Percentiles rank a stretch among this genome's conserved stretches.
These are phyloP conservation scores for Xylariaceae sp. DNA, from an alignment of 2,329 filamentous ascomycete genomes.

Conservation along the genomic window DNA sequence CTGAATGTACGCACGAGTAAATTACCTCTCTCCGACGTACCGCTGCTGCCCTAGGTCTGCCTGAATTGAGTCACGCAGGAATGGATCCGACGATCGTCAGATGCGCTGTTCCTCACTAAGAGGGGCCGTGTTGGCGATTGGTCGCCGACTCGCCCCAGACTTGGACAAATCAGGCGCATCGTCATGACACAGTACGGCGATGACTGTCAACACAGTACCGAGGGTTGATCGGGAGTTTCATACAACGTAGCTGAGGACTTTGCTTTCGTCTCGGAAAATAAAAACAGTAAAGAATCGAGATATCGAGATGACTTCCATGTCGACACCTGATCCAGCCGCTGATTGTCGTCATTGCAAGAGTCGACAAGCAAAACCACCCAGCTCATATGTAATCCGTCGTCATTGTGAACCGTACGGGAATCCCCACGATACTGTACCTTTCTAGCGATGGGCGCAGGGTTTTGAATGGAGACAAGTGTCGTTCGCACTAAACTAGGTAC, in stretches of 20 bases:
- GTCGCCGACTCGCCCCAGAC: slow-evolving; percentile 3
- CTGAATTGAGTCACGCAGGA: not conserved
- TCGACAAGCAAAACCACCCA: too few relatives aligned
- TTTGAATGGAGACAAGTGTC: slow-evolving; percentile 33
- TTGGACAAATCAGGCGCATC: not conserved
- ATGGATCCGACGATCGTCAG: not conserved
- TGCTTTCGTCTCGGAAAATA: too few relatives aligned
- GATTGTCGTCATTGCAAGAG: too few relatives aligned
- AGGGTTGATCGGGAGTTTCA: not conserved
- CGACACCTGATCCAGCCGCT: not conserved
- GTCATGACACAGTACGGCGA: not conserved
- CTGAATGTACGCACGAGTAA: not conserved
- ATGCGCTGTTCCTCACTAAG: slow-evolving; percentile 15
- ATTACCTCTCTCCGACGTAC: not conserved
- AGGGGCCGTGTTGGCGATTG: slow-evolving; percentile 14
- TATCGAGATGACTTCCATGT: not conserved
- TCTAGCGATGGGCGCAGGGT: slow-evolving; percentile 9
- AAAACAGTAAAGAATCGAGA: not conserved
- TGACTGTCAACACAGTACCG: not conserved
- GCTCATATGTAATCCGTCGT: too few relatives aligned
- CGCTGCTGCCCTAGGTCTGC: too few relatives aligned
- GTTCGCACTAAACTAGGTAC: slow-evolving; percentile 6
- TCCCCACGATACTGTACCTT: not conserved
- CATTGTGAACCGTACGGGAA: too few relatives aligned
- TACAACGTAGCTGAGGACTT: not conserved